phyloP scores from a whole-genome alignment of 345 rosid genomes.

The Brassica juncea region DNA sequence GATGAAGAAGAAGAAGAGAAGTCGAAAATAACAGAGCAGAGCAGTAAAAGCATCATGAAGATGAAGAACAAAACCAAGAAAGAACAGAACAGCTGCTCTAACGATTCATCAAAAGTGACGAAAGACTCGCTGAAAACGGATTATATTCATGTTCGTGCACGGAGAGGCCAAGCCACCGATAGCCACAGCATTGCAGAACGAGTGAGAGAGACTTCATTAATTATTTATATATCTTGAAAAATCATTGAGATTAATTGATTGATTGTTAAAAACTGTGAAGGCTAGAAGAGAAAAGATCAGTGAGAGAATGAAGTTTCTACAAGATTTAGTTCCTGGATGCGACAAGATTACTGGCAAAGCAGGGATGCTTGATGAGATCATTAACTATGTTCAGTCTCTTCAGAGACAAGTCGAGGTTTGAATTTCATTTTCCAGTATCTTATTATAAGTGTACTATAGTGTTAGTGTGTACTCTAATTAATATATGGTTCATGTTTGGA shows the following conservation, averaged over 20 bases:
- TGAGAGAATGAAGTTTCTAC: conserved; percentile 93
- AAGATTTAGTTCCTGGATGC: conserved; percentile 98
- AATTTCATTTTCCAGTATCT: neutral
- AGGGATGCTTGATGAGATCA: conserved; percentile 98
- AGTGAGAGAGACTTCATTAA: conserved; percentile 58
- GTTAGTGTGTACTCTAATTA: neutral
- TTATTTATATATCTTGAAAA: neutral
- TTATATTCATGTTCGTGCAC: conserved; percentile 11
- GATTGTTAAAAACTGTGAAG: conserved; percentile 41
- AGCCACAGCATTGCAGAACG: conserved; percentile 69
- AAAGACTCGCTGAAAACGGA: conserved; percentile 47
- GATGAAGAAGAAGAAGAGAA: conserved; percentile 1
- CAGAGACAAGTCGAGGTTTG: conserved; percentile 98
- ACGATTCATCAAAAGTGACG: conserved; percentile 45
- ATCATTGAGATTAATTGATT: conserved; percentile 1
- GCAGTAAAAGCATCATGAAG: neutral
- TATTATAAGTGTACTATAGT: neutral
- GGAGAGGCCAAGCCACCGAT: conserved; percentile 17
- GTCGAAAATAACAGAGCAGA: conserved; percentile 17
- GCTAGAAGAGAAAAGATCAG: conserved; percentile 96
- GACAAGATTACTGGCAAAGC: conserved; percentile 98
- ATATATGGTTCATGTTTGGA: conserved; percentile 37
- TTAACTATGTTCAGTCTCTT: conserved; percentile 95
- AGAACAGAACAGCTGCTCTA: conserved; percentile 50
- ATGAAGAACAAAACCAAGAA: conserved; percentile 19